Evolutionary conservation across 805 yeast genomes (phyloP), one percentile per base, ranked within the genome.

Genomic region (Wickerhamiella allomyrinae): DNA sequence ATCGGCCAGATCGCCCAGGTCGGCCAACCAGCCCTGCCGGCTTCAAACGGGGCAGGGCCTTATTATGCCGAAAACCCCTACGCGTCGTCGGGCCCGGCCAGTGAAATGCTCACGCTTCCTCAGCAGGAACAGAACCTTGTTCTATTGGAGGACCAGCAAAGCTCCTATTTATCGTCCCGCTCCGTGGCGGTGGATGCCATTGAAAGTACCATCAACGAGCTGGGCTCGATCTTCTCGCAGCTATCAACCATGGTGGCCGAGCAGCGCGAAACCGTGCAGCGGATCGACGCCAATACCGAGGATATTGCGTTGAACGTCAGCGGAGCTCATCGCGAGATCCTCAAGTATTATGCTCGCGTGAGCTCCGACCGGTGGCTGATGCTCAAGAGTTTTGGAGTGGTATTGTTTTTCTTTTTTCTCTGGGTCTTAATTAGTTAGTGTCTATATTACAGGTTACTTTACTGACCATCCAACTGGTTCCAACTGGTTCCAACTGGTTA

Each of bases 221-320:
- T 91, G 39, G 98, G 98, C 34, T 80, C 82, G 39, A 69, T 91
- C 46, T 91, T 91, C 65, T 89, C 83, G 54, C 98, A 91, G 61
- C 69, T 91, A 53, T 95, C 97, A 5, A 80, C 94, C 1, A 89
- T 91, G 97, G 96, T 91, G 7, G 86, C 83, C 47, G 97, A 91
- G 60, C 98, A 91, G 62, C 89, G 97, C 33, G 98, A 91, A 54
- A 82, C 81, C 13, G 89, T 91, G 44, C 97, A 89, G 60, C 69
- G 97, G 56, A 91, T 91, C 49, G 98, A 91, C 62, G 83, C 77
- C 43, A 87, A 91, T 57, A 94, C 94, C 6, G 95, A 87, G 52
- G 97, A 91, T 55, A 85, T 89, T 41, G 76, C 84, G 53, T 59
- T 89, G 57, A 91, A 87, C 58, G 87, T 91, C 13, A 65, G 73